Evolutionary conservation across 495 filamentous ascomycete species (phyloP), one percentile per base, ranked within the genome.

Genomic region (Hypoxylon trugodes): DNA sequence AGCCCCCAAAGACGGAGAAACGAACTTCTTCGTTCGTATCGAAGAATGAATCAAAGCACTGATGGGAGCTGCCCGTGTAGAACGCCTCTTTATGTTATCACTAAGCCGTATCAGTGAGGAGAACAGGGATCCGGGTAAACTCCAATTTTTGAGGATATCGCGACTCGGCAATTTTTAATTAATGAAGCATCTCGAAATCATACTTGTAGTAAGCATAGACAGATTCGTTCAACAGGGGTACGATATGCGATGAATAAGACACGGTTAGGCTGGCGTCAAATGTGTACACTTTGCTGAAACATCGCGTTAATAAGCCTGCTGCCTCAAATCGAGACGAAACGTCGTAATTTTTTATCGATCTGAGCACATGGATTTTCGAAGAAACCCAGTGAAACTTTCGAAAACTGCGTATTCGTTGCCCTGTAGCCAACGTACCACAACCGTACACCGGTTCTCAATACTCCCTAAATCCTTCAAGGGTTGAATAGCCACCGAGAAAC

Each of bases 361-460:
- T 33, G 26, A 9, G 4, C 25, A 25, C 1, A 64, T 32, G 9
- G 65, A 40, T 2, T 55, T 86, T 86, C 48, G 64, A 42, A 96
- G 46, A 82, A 93, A 90, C 0, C 91, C 93, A 54, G 87, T 89
- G 59, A 98, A 90, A 69, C 93, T 96, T 75, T 96, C 92, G 73
- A 96, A 97, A 2, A 97, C 61, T 4, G 87, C 84, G 3, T 81
- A 76, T 50, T 98, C 91, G 6, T 74, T 77, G 4, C 94, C 94
- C 61, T 88, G 87, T 6, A 90, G 72, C 94, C 94, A 97, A 26
- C 87, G 79, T 2, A 95, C 70, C 6, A 76, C 53, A 5, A 90
- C 76, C 16, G 49, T 69, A 66, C 25, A 70, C 8, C 63, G 45
- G 6, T 32, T 40, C 8, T 52, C 47, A n/a, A 4, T 59, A 10